These are phyloP conservation scores for Spathaspora passalidarum DNA, from an alignment of 805 yeast genomes.

Conservation along the genomic window DNA sequence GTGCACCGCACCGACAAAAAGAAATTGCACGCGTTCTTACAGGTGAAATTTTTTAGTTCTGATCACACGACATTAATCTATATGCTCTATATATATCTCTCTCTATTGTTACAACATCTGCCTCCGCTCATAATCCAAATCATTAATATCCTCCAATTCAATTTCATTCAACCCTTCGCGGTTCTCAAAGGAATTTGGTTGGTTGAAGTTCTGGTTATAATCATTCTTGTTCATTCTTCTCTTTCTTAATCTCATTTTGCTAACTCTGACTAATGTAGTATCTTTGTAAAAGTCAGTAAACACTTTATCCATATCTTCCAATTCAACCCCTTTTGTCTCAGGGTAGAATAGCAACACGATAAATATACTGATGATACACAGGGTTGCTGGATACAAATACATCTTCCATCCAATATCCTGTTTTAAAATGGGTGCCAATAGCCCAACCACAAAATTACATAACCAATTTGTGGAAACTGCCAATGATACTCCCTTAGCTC, in stretches of 20 bases:
- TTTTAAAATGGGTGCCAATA: conserved; percentile 41
- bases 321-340: conserved; percentile 43
- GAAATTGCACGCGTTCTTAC: no score
- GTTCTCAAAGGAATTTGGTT: not conserved
- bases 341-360: conserved; percentile 38
- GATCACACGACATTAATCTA: not conserved
- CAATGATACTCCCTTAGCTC: conserved; percentile 43
- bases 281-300: conserved; percentile 30
- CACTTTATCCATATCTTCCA: conserved; percentile 39
- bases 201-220: not conserved
- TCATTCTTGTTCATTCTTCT: not conserved
- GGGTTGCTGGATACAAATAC: conserved; percentile 38
- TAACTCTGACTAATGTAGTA: not conserved
- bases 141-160: conserved; percentile 3
- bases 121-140: not conserved
- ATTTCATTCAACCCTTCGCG: not conserved
- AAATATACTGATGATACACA: conserved; percentile 32
- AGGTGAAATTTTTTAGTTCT: not conserved
- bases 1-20: no score
- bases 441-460: conserved; percentile 44
- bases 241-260: not conserved
- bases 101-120: not conserved
- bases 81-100: not conserved
- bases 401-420: conserved; percentile 38
- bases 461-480: conserved; percentile 47